Percentiles rank a stretch among this genome's conserved stretches.
phyloP scores from a whole-genome alignment of 306 rosid genomes.

The Sophora flavescens region DNA sequence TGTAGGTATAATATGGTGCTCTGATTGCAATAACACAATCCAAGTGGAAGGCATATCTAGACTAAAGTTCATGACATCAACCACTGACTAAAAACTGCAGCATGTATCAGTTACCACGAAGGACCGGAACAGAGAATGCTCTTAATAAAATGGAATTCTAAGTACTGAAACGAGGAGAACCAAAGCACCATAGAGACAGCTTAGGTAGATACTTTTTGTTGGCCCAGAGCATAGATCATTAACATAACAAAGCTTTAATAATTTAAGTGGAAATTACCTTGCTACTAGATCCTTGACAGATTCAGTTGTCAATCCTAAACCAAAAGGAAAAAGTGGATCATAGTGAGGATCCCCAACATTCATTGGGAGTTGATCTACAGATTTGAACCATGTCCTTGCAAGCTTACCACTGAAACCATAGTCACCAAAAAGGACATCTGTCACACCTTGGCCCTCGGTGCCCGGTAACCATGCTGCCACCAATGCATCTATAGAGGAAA shows the following conservation, averaged over 20 bases:
- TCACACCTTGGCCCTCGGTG: slow-evolving; percentile 87
- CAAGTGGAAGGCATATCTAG: slow-evolving; percentile 7
- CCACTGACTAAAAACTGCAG: neutral
- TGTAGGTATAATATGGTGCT: neutral
- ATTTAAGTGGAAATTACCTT: slow-evolving; percentile 57
- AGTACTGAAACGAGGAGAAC: neutral
- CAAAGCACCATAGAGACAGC: neutral
- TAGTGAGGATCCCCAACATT: slow-evolving; percentile 85
- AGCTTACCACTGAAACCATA: slow-evolving; percentile 88
- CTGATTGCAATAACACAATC: neutral
- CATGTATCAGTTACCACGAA: neutral
- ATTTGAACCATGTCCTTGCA: slow-evolving; percentile 91
- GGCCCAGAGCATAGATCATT: neutral
- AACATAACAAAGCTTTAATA: slow-evolving; percentile 8
- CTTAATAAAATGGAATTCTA: neutral
- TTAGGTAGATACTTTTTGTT: neutral
- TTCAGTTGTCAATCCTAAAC: slow-evolving; percentile 76
- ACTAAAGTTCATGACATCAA: neutral
- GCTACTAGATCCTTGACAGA: slow-evolving; percentile 69
- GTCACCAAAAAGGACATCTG: slow-evolving; percentile 88
- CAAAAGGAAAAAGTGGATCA: slow-evolving; percentile 94
- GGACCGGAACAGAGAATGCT: neutral
- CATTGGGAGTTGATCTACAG: slow-evolving; percentile 94
- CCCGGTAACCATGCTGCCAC: slow-evolving; percentile 98
- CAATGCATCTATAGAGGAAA: slow-evolving; percentile 70